Evolutionary conservation across 331 rosid genomes (phyloP), one percentile per base, ranked within the genome.

Genomic region (Erythrophleum ivorense): DNA sequence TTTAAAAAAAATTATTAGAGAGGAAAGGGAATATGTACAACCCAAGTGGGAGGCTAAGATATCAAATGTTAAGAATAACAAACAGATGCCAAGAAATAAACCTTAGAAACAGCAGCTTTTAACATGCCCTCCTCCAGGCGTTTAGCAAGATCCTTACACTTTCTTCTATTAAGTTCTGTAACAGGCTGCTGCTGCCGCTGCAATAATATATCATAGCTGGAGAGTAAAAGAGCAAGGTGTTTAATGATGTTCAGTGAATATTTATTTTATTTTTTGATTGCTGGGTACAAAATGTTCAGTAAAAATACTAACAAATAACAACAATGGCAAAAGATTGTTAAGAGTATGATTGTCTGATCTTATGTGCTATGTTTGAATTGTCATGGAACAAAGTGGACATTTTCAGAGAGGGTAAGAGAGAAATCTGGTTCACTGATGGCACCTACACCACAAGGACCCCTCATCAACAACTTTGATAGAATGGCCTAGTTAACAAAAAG

Each of bases 111-210:
- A 79, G 99, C 91, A 53, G 65, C 48, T 90, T 71, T 91, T 43
- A 91, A 82, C 83, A 94, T 81, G 81, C 86, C 88, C 90, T 94
- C 99, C 86, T 96, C 98, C 74, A 96, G 71, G 71, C 94, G 96
- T 83, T 89, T 92, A 52, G 89, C 94, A 54, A 92, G 82, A 84
- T 91, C 95, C 85, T 34, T 82, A 46, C 79, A 79, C 87, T 7
- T 96, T 80, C 6, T 79, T 52, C 41, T 86, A 2, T 84, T 82
- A 12, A 10, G 6, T 5, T 96, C 99, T 74, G 81, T 60, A 55
- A 78, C 41, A 3, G 92, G 88, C 45, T 84, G 92, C 18, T 45
- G 85, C 8, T 66, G 82, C 72, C 92, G 88, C 73, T 80, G 92
- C 71, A 64, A 41, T 80, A 96, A 10, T 43, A 86, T 80, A 10